Percentiles rank a stretch among this genome's conserved stretches.
These are phyloP conservation scores for Verticillium dahliae DNA, from an alignment of 2,329 filamentous ascomycete genomes.

Conservation along the genomic window DNA sequence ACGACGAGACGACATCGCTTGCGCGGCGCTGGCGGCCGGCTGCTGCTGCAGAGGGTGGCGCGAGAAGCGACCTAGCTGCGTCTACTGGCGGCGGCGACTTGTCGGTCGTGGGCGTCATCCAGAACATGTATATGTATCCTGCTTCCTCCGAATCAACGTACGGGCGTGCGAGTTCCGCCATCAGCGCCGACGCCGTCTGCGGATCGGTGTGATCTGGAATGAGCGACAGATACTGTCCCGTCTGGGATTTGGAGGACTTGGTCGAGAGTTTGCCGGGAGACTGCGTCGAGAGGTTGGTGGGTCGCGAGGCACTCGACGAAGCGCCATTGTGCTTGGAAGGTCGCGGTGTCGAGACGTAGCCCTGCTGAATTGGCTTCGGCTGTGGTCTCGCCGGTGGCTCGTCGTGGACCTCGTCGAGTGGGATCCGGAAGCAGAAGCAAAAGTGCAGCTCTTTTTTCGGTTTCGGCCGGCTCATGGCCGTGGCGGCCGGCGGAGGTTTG, in stretches of 20 bases:
- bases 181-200: constrained; percentile 61
- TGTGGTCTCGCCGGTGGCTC: constrained; percentile 34
- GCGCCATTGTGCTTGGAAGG: constrained; percentile 11
- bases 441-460: constrained; percentile 26
- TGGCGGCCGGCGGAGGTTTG: constrained; percentile 6
- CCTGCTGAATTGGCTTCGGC: constrained; percentile 36
- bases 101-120: constrained; percentile 68
- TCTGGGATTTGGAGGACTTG: constrained; percentile 24
- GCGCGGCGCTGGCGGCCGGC: constrained; percentile 33
- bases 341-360: constrained; percentile 5
- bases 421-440: constrained; percentile 48
- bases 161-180: constrained; percentile 71
- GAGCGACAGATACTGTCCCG: constrained; percentile 50
- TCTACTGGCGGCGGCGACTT: constrained; percentile 48
- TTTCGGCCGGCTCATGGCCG: constrained; percentile 11
- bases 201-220: constrained; percentile 65
- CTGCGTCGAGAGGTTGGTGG: constrained; percentile 12
- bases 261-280: constrained; percentile 22
- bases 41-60: constrained; percentile 33
- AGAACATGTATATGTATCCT: constrained; percentile 99
- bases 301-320: constrained; percentile 9
- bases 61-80: constrained; percentile 52
- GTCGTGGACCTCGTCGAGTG: constrained; percentile 35
- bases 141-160: constrained; percentile 61
- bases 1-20: constrained; percentile 49